phyloP scores from a whole-genome alignment of 768 basidiomycete genomes.

The Cystobasidium onofrii region DNA sequence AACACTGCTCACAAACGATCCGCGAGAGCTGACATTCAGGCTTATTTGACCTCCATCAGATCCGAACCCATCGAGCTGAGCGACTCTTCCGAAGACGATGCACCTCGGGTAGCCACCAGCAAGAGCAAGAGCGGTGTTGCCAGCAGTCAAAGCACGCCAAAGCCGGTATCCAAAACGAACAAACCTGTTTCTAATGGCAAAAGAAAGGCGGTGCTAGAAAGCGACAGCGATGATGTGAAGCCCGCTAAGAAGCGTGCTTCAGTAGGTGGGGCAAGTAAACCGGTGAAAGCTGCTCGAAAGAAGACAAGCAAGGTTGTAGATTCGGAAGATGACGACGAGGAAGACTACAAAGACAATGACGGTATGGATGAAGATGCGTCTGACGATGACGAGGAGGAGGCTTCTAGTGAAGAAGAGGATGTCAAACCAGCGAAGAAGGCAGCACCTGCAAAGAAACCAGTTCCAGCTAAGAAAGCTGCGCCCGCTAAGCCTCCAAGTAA shows the following conservation, averaged over 20 bases:
- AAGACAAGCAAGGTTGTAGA: constrained; percentile 9
- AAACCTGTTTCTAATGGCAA: constrained; percentile 1
- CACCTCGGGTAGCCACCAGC: not conserved
- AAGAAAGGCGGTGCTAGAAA: constrained; percentile 8
- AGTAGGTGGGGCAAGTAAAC: not conserved
- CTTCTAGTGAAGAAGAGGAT: constrained; percentile 6
- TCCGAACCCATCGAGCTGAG: not conserved
- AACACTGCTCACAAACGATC: not conserved
- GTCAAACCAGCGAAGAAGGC: constrained; percentile 29
- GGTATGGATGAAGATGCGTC: constrained; percentile 3
- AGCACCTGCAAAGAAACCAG: constrained; percentile 32
- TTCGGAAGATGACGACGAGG: constrained; percentile 5
- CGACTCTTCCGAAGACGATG: constrained; percentile 6
- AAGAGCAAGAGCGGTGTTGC: not conserved
- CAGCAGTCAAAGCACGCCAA: not conserved
- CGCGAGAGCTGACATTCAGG: not conserved
- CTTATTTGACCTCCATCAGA: not conserved
- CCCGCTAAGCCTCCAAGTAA: constrained; percentile 25
- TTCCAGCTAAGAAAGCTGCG: constrained; percentile 30
- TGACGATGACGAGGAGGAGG: constrained; percentile 27
- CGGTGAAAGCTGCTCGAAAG: constrained; percentile 4
- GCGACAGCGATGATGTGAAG: constrained; percentile 25
- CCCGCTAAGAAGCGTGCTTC: constrained; percentile 28
- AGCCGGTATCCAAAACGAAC: not conserved
- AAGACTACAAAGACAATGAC: not conserved